Evolutionary conservation across 176 grass and related monocot genomes (phyloP), one percentile per base, ranked within the genome.

Genomic region (Rhynchospora tenuis): DNA sequence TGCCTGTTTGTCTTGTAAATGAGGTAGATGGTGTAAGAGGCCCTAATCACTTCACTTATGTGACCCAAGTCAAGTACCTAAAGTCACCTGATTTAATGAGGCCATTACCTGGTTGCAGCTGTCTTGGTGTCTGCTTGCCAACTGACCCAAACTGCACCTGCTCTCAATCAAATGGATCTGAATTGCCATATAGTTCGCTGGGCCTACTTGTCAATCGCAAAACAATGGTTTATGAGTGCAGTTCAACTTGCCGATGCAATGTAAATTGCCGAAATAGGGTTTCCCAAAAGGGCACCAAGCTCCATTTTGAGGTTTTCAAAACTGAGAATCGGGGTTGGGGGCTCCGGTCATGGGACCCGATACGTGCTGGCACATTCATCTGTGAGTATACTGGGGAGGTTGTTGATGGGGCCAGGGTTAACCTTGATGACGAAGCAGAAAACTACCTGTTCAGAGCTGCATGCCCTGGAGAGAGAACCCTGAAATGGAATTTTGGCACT

Each of bases 261-360:
- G 66, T 73, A 42, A 92, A 87, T 84, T 97, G 95, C 57, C 92
- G 90, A 50, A 92, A 97, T 87, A 94, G 87, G 79, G 92, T 97
- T 70, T 85, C 89, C 3, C 92, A 92, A 66, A 97, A 91, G 79
- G 92, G 92, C 68, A 73, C 89, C 77, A 91, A 84, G 58, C 72
- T 91, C 62, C 95, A 94, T 80, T 92, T 97, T 85, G 95, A 97
- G 87, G 90, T 97, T 73, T 97, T 97, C 17, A 97, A 85, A 83
- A 97, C 95, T 12, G 61, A n/a, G 4, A 86, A 94, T 62, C 83
- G 87, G 72, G 95, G 95, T 56, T 97, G 95, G 95, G 95, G 92
- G 55, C 95, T 97, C 80, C 90, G 92, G 67, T 91, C 90, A 20
- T 97, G 95, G 95, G 92, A 94, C 27, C 87, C 92, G 58, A 93